These are phyloP conservation scores for Liquidambar formosana DNA, from an alignment of 164 flowering plant genomes.

Conservation along the genomic window DNA sequence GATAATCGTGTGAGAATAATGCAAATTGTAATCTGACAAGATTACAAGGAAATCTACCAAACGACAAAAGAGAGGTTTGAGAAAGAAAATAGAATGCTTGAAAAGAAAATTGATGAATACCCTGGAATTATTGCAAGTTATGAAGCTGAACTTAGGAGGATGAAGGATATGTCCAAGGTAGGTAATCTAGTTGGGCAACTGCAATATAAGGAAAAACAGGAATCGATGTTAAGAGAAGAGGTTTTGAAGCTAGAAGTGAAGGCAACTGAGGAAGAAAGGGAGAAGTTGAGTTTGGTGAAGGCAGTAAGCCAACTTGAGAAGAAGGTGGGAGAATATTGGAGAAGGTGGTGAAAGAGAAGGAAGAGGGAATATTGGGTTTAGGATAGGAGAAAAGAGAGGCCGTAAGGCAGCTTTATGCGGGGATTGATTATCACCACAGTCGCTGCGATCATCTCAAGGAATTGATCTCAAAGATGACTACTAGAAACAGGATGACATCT, in stretches of 20 bases:
- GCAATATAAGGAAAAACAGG: too few relatives aligned
- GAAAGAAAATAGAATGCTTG: slow-evolving; percentile 32
- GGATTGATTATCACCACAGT: slow-evolving; percentile 63
- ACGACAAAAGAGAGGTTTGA: slow-evolving; percentile 27
- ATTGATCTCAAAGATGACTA: slow-evolving; percentile 26
- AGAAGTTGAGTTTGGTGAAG: too few relatives aligned
- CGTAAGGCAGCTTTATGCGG: slow-evolving; percentile 70
- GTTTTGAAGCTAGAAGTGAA: too few relatives aligned
- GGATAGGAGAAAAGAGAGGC: slow-evolving; percentile 85
- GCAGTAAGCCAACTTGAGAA: slow-evolving; percentile 26
- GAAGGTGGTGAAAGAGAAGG: slow-evolving; percentile 40
- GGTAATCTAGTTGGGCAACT: too few relatives aligned
- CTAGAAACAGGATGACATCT: slow-evolving; percentile 16
- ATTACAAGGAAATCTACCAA: slow-evolving; percentile 38
- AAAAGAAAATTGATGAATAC: slow-evolving; percentile 16
- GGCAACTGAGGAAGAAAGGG: too few relatives aligned
- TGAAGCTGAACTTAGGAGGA: slow-evolving; percentile 20
- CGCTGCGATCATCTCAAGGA: slow-evolving; percentile 46
- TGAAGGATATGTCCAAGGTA: slow-evolving; percentile 24
- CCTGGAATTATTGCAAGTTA: background rate
- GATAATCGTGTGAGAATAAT: too few relatives aligned
- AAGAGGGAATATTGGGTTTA: slow-evolving; percentile 40
- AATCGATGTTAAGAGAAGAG: background rate
- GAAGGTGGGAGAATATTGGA: slow-evolving; percentile 39
- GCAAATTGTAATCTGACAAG: too few relatives aligned